These are phyloP conservation scores for Blastobotrys terrestris DNA, from an alignment of 805 yeast genomes.

Conservation along the genomic window DNA sequence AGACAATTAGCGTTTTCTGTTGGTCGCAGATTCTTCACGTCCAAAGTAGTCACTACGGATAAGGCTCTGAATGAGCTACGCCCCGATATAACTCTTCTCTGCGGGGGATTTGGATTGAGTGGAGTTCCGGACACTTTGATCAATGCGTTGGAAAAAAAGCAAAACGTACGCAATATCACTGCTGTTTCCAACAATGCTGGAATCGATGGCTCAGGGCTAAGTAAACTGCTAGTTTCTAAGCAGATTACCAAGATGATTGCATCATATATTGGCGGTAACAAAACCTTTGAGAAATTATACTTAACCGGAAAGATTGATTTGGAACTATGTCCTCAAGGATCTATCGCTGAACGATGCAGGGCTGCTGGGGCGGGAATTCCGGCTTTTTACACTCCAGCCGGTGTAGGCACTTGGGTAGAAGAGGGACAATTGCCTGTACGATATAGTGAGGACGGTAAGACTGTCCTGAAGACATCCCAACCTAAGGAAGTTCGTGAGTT, in stretches of 20 bases:
- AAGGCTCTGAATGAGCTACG: constrained; percentile 31
- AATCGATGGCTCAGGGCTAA: constrained; percentile 39
- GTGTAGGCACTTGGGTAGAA: constrained; percentile 46
- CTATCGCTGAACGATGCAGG: constrained; percentile 42
- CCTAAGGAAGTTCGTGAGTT: constrained; percentile 41
- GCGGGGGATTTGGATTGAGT: constrained; percentile 47
- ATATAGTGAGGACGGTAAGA: constrained; percentile 33
- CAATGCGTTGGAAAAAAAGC: constrained; percentile 32
- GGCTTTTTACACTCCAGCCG: constrained; percentile 45
- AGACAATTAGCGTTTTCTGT: background rate
- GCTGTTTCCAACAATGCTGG: constrained; percentile 43
- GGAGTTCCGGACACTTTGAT: constrained; percentile 44
- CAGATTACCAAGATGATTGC: constrained; percentile 41
- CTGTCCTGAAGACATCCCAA: constrained; percentile 33
- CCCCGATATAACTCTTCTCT: constrained; percentile 33
- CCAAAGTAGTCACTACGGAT: constrained; percentile 13
- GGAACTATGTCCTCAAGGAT: constrained; percentile 47
- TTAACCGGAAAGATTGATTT: constrained; percentile 40
- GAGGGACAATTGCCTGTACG: constrained; percentile 42
- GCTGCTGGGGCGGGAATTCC: constrained; percentile 47
- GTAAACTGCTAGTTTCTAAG: constrained; percentile 36
- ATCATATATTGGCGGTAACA: constrained; percentile 43
- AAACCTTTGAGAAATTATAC: constrained; percentile 37
- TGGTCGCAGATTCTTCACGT: background rate
- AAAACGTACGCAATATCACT: constrained; percentile 35